phyloP scores from a whole-genome alignment of 139 green algal genomes.

The Pseudopediastrum boryanum region DNA sequence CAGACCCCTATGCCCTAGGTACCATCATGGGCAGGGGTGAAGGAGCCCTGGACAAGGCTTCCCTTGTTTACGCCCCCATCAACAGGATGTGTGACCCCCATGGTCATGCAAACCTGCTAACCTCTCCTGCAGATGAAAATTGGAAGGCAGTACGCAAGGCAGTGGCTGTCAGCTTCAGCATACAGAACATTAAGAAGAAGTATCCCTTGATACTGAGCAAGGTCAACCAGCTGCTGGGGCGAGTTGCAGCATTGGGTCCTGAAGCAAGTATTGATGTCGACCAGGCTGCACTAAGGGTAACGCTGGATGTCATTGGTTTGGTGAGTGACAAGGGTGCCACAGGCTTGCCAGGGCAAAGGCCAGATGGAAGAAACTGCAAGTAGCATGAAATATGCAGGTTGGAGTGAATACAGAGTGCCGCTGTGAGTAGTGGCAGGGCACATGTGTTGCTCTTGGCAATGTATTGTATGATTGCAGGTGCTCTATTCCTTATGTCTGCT shows the following conservation, averaged over 20 bases:
- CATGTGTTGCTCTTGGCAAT: no score
- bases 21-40: slow-evolving; percentile 51
- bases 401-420: no score
- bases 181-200: slow-evolving; percentile 64
- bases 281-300: slow-evolving; percentile 62
- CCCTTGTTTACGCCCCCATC: slow-evolving; percentile 38
- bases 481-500: no score
- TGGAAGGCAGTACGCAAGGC: slow-evolving; percentile 66
- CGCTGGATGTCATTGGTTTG: slow-evolving; percentile 64
- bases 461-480: no score
- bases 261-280: slow-evolving; percentile 40
- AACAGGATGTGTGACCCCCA: slow-evolving; percentile 55
- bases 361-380: no score
- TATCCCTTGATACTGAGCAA: slow-evolving; percentile 44
- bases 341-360: no score
- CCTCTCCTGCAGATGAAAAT: slow-evolving; percentile 44
- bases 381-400: no score
- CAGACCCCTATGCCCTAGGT: slow-evolving; percentile 47
- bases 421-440: no score
- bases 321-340: no score
- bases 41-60: slow-evolving; percentile 52
- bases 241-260: slow-evolving; percentile 27
- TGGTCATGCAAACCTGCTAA: slow-evolving; percentile 60
- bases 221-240: slow-evolving; percentile 36
- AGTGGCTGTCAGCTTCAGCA: slow-evolving; percentile 57